Evolutionary conservation across 108 stramenopile species (phyloP), one percentile per base, ranked within the genome.

Genomic region (Aurantiochytrium sp.): DNA sequence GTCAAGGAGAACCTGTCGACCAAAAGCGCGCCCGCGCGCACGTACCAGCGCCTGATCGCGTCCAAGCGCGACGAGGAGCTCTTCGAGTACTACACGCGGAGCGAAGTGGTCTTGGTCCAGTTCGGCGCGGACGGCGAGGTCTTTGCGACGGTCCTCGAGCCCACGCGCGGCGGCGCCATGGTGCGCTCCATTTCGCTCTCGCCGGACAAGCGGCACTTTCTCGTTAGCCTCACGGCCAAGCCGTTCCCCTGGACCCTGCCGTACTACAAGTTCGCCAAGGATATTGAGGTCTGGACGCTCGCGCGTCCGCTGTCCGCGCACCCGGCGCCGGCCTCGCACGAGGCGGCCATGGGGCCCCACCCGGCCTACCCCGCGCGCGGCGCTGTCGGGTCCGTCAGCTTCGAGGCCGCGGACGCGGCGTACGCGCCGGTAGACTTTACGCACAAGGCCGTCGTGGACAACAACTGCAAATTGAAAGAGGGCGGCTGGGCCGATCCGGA

Each of bases 1-100:
- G 39, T 81, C 2, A 81, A 81, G 73, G 73, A 81, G 39, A 81
- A 81, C 39, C 45, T 81, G 39, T 17, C 45, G 0, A 48, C 73
- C n/a, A 81, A 81, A 19, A 81, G 32, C 6, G 73, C 45, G 19
- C 73, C 73, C 2, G 73, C 73, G 30, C 21, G 73, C n/a, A 81
- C 73, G n/a, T 81, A 81, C 45, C 73, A 81, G 32, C 45, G 73
- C 3, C 73, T 81, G 21, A 81, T 81, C 73, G 12, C 73, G 12
- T 81, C 73, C 1, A 81, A 81, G 73, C 45, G 45, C 2, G 73
- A 81, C 39, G 73, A 81, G 39, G 4, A 81, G 45, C 42, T 81
- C 73, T 81, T 81, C 32, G 73, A 81, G 45, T 81, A 81, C 45
- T 81, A 81, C 45, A 81, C 73, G 12, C 50, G 8, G n/a, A 12